Base-by-base conservation (phyloP, 192 early-diverging fungal genomes). In the Lunasporangiospora selenospora region DNA sequence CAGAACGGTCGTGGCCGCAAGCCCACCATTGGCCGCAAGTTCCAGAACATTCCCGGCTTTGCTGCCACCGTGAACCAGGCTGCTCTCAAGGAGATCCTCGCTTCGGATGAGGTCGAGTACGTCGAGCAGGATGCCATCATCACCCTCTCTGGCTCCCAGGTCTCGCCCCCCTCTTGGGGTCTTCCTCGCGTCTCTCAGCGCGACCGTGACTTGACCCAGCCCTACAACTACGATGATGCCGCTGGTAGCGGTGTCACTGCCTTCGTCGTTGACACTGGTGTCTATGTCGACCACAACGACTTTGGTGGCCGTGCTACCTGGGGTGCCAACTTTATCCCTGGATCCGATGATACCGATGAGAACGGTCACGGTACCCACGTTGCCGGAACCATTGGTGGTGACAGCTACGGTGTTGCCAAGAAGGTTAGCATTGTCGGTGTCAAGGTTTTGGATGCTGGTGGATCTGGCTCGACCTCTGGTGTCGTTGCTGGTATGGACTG, bases 401-500 rank as follows among this genome's bases (percentile, higher is more conserved):
- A 47, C 34, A 76, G 34, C 3, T 84, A 77, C 34, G 87, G 87
- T 16, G 80, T 88, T 26, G 87, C 87, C 24, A 88, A 88, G 58
- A 64, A 58, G 18, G 85, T 79, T 18, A 84, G 76, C 27, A 48
- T 88, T 44, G 69, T 88, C 46, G 81, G 57, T 37, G 83, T 88
- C 21, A 87, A 84, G 73, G 86, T 87, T 29, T 60, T 88, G 13
- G 65, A 69, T 57, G 57, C 58, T 31, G 48, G 75, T 26, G 85
- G 81, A 4, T 57, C 45, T 8, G 86, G 86, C 13, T 41, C 55
- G 33, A 69, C 58, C 49, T 46, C 53, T 3, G 62, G 65, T 39
- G 64, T 87, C 12, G 56, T 84, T 27, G 96, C 85, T 63, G 95
- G 95, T 60, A 91, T 97, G 44, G 90, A 95, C 73, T 96, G 96